A percentile compares a stretch with the other conserved stretches of the same genome.
These are phyloP conservation scores for Backusella circina DNA, from an alignment of 192 early-diverging fungal species.

Conservation along the genomic window DNA sequence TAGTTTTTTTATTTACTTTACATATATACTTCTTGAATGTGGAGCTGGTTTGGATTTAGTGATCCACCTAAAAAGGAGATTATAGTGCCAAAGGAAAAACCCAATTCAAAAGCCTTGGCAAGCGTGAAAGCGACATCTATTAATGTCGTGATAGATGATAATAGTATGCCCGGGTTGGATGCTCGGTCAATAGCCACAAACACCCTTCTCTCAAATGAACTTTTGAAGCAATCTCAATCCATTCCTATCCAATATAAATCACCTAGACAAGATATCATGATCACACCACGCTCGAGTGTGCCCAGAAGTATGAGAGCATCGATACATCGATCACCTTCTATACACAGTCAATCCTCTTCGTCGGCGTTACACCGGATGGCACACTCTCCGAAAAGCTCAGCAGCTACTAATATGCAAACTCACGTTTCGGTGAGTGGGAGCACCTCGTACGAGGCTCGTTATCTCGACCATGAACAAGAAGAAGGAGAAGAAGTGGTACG, in stretches of 20 bases:
- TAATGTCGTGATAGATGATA: conserved; percentile 2
- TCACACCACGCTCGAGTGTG: not conserved
- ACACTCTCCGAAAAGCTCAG: not conserved
- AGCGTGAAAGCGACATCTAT: conserved; percentile 7
- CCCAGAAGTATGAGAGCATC: not conserved
- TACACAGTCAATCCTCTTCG: not conserved
- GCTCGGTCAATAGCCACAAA: not conserved
- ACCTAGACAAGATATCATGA: not conserved
- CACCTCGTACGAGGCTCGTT: not conserved
- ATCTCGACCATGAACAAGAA: not conserved
- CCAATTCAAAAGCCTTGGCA: not conserved
- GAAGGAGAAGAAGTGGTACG: not conserved
- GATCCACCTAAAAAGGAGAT: not conserved
- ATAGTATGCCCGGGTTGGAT: not conserved
- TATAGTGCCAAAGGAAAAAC: not conserved
- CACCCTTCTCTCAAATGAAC: not conserved
- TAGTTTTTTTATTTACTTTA: not conserved
- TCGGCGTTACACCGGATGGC: not conserved
- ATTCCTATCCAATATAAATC: conserved; percentile 3
- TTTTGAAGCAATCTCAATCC: not conserved
- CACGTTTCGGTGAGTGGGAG: not conserved
- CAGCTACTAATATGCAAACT: not conserved
- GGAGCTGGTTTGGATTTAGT: not conserved
- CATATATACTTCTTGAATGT: not conserved
- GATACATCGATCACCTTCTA: not conserved